Evolutionary conservation across 176 grass and related monocot species (phyloP).

Genomic region (Hsuehochloa calcarea): DNA sequence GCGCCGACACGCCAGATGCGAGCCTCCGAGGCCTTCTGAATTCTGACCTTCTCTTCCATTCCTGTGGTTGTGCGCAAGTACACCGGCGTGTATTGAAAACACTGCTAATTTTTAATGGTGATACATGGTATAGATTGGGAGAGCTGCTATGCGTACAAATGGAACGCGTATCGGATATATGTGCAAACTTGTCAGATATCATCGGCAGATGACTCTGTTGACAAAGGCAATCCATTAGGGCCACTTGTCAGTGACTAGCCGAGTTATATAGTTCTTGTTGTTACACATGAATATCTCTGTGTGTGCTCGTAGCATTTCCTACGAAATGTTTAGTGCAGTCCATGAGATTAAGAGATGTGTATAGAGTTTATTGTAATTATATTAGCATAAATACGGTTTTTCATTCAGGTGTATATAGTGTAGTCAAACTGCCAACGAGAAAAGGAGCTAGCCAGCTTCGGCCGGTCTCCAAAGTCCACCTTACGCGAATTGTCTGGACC

Average conservation of each 20-base stretch:
- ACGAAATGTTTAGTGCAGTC: background rate
- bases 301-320: background rate
- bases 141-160: background rate
- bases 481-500: background rate
- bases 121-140: background rate
- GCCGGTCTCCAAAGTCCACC: constrained; percentile 16
- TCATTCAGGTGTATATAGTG: background rate
- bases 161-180: background rate
- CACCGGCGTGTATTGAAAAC: background rate
- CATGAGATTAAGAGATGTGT: background rate
- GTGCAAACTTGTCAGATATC: background rate
- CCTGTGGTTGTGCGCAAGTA: background rate
- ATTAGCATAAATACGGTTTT: background rate
- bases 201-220: background rate
- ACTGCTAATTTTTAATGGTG: background rate
- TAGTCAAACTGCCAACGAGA: background rate
- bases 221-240: background rate
- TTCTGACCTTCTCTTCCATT: background rate
- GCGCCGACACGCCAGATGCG: constrained; percentile 39
- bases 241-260: background rate
- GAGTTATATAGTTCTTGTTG: background rate
- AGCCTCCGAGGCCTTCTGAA: background rate
- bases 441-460: background rate
- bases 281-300: background rate
- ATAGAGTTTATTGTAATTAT: background rate